Evolutionary conservation across 2,329 filamentous ascomycete genomes (phyloP), one percentile per base, ranked within the genome.

Genomic region (Aphanoascus verrucosus): DNA sequence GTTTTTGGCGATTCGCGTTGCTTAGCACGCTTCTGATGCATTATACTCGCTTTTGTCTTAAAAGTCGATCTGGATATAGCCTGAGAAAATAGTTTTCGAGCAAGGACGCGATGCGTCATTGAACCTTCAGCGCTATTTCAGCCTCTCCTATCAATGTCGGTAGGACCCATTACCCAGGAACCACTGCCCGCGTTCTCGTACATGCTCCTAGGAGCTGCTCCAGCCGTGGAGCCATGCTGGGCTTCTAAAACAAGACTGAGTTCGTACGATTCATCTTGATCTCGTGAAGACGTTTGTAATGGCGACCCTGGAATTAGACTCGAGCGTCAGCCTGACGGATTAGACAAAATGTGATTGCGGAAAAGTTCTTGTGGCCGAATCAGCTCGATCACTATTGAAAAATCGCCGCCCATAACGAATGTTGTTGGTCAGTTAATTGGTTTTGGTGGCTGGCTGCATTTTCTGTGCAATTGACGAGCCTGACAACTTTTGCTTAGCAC

Each of bases 401-500:
- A 46, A n/a, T 8, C n/a, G 35, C 14, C 46, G 38, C 7, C 34
- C 31, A 8, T 34, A 31, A 40, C 17, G n/a, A 35, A 23, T 12
- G 11, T 35, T 2, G 19, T 52, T 43, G 17, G 32, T 5, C 28
- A 11, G 20, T 52, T n/a, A 38, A 2, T 2, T 40, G 49, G 20
- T 34, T 31, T 31, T 43, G 31, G 7, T 28, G 41, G 49, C 15
- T 40, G 42, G 34, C 37, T 35, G 41, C 34, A 28, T 32, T n/a
- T 47, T 46, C 53, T 64, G 34, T 38, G 28, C 12, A 38, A n/a
- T 41, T 34, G 8, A 28, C 3, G 31, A 31, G 34, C 34, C 19
- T 23, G 32, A 40, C 6, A 40, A 40, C 20, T 28, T 49, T 40
- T 15, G 15, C 32, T 49, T 31, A 40, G 35, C 17, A 28, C 17